phyloP scores from a whole-genome alignment of 1,284 basidiomycete species.

The Trichosporon inkin region DNA sequence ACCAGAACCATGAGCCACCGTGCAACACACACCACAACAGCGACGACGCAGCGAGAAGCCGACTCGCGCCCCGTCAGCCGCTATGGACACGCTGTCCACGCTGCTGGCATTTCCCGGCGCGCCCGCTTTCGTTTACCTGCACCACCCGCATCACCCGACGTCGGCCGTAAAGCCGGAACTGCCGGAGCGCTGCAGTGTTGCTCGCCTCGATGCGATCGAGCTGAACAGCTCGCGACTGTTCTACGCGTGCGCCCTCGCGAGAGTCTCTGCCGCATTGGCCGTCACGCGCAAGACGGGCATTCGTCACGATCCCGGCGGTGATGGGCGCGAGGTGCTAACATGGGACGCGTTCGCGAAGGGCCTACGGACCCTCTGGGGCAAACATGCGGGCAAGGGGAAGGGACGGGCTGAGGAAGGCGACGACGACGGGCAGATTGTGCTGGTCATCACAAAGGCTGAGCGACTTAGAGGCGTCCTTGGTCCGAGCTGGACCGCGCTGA shows the following conservation, averaged over 20 bases:
- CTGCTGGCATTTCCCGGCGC: slow-evolving; percentile 56
- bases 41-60: neutral
- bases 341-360: slow-evolving; percentile 67
- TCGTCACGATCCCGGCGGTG: slow-evolving; percentile 30
- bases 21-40: neutral
- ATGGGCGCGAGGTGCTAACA: slow-evolving; percentile 54
- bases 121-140: slow-evolving; percentile 67
- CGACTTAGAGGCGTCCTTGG: slow-evolving; percentile 61
- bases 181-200: slow-evolving; percentile 47
- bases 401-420: slow-evolving; percentile 15
- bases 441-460: slow-evolving; percentile 67
- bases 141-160: slow-evolving; percentile 59
- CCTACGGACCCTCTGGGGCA: slow-evolving; percentile 49
- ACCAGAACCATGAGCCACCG: neutral
- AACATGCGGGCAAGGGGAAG: slow-evolving; percentile 28
- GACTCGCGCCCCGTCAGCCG: neutral
- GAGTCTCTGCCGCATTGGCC: slow-evolving; percentile 52
- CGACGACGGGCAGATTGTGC: slow-evolving; percentile 53
- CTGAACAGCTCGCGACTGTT: slow-evolving; percentile 64
- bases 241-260: slow-evolving; percentile 64
- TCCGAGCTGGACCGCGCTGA: slow-evolving; percentile 64
- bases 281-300: slow-evolving; percentile 2
- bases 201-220: slow-evolving; percentile 60
- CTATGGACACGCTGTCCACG: slow-evolving; percentile 46
- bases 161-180: slow-evolving; percentile 30